phyloP scores from a whole-genome alignment of 805 yeast genomes.

The Starmera caribaea region DNA sequence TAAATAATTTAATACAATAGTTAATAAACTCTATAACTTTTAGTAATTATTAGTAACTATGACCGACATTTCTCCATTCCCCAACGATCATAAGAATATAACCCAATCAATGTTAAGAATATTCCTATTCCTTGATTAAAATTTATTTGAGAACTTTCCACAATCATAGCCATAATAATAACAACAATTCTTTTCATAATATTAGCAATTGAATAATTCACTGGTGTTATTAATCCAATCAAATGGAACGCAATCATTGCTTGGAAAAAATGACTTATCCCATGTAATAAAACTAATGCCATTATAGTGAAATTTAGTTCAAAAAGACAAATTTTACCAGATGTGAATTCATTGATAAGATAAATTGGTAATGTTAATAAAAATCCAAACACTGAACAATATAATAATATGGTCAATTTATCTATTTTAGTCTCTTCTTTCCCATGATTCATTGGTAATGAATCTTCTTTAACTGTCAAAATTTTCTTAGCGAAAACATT shows the following conservation, averaged over 20 bases:
- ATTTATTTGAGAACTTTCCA: constrained; percentile 41
- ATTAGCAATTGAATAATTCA: constrained; percentile 72
- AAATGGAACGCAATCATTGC: constrained; percentile 69
- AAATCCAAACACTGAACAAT: constrained; percentile 66
- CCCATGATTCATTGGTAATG: constrained; percentile 16
- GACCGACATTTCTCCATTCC: constrained; percentile 24
- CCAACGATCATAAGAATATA: constrained; percentile 70
- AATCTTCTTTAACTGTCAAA: constrained; percentile 37
- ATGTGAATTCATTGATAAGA: constrained; percentile 40
- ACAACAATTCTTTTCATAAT: constrained; percentile 66
- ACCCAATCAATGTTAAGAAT: constrained; percentile 44
- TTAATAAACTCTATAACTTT: not conserved
- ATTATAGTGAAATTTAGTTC: constrained; percentile 22
- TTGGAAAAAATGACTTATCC: constrained; percentile 61
- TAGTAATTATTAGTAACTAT: constrained; percentile 5
- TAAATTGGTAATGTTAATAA: constrained; percentile 58
- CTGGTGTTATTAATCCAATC: constrained; percentile 63
- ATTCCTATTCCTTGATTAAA: constrained; percentile 45
- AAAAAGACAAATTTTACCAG: constrained; percentile 16
- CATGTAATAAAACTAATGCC: constrained; percentile 45
- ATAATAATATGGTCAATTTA: constrained; percentile 60
- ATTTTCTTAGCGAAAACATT: constrained; percentile 73
- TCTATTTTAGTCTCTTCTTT: constrained; percentile 39
- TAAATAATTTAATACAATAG: not conserved
- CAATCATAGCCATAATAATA: constrained; percentile 52